Evolutionary conservation across 768 basidiomycete genomes (phyloP).

Genomic region (Pulveroboletus sp.): DNA sequence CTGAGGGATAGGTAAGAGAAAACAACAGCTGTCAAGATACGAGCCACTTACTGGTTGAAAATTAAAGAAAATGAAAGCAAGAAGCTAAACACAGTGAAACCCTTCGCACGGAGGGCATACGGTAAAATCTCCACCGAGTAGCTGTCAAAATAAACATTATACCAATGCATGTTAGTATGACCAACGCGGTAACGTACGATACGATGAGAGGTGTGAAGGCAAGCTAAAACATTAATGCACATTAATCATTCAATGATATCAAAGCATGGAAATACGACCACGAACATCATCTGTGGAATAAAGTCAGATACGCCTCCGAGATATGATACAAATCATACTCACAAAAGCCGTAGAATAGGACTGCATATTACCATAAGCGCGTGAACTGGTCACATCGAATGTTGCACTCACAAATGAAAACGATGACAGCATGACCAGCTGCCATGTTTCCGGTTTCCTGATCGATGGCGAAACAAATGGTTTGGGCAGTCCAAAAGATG

Average conservation of each 20-base stretch:
- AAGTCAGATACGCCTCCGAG: not conserved
- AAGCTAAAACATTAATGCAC: conserved; percentile 15
- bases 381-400: not conserved
- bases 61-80: conserved; percentile 37
- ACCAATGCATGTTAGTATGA: not conserved
- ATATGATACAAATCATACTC: conserved; percentile 4
- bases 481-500: conserved; percentile 38
- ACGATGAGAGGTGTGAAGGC: conserved; percentile 42
- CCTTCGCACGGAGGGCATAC: conserved; percentile 39
- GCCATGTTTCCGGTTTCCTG: conserved; percentile 21
- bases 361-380: conserved; percentile 13
- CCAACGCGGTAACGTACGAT: conserved; percentile 19
- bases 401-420: conserved; percentile 39
- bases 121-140: conserved; percentile 45
- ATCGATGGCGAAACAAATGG: conserved; percentile 34
- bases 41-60: conserved; percentile 39
- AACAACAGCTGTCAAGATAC: conserved; percentile 18
- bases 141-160: conserved; percentile 4
- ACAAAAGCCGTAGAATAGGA: conserved; percentile 40
- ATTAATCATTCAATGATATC: no score
- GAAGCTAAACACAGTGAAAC: conserved; percentile 38
- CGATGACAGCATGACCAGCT: conserved; percentile 43
- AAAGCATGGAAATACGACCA: no score
- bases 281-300: conserved; percentile 29
- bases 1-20: conserved; percentile 13